Percentiles rank a stretch among this genome's conserved stretches.
Evolutionary conservation across 169 alveolate genomes (phyloP).

Genomic region (Plasmodium ovale): DNA sequence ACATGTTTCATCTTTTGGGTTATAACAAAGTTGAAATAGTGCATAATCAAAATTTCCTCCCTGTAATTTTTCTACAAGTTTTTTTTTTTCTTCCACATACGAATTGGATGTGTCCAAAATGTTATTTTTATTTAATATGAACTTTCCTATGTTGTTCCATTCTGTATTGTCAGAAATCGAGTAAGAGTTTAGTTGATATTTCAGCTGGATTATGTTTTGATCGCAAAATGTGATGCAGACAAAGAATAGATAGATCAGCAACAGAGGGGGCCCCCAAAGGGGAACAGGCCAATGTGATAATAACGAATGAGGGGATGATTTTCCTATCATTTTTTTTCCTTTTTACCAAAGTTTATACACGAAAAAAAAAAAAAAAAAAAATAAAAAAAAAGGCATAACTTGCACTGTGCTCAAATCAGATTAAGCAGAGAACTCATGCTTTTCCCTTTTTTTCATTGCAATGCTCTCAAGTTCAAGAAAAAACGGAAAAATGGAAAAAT

Average conservation of each 20-base stretch:
- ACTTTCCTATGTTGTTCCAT: slow-evolving; percentile 32
- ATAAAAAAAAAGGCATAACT: neutral
- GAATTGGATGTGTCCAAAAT: slow-evolving; percentile 40
- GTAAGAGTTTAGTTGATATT: slow-evolving; percentile 39
- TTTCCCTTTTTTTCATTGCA: too few relatives aligned
- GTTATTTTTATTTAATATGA: slow-evolving; percentile 27
- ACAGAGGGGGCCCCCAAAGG: neutral
- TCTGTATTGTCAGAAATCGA: neutral
- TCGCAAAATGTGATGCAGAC: neutral
- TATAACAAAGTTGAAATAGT: slow-evolving; percentile 49
- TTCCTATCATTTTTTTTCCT: too few relatives aligned
- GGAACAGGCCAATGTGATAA: too few relatives aligned
- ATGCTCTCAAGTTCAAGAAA: too few relatives aligned
- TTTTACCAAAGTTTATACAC: too few relatives aligned
- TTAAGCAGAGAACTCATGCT: too few relatives aligned
- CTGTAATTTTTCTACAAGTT: slow-evolving; percentile 19
- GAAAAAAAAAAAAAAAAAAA: slow-evolving; percentile 7
- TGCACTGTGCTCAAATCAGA: too few relatives aligned
- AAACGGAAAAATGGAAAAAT: neutral
- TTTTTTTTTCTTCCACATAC: slow-evolving; percentile 38
- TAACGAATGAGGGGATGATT: too few relatives aligned
- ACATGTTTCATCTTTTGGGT: slow-evolving; percentile 13
- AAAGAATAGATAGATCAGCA: neutral
- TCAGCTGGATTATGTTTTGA: slow-evolving; percentile 15
- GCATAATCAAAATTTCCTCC: slow-evolving; percentile 27